Percentiles rank a stretch among this genome's conserved stretches.
These are phyloP conservation scores for Pythium monospermum DNA, from an alignment of 352 stramenopile species.

Conservation along the genomic window DNA sequence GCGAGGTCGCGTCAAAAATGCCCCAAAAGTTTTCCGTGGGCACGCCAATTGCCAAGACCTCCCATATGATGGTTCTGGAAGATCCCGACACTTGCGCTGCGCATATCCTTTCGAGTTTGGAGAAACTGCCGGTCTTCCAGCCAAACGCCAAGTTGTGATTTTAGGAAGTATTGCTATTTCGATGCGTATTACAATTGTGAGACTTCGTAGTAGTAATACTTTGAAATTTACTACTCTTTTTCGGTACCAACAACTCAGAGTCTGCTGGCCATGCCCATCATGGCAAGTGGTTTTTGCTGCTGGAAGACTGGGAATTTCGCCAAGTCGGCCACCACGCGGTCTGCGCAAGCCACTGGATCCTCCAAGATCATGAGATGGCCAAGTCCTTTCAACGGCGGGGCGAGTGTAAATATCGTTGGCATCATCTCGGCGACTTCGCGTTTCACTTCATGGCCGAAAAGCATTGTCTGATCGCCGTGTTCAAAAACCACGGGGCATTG, in stretches of 20 bases:
- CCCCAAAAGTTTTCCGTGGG: constrained; percentile 7
- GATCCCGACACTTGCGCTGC: constrained; percentile 23
- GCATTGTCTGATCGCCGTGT: constrained; percentile 31
- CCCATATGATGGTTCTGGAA: constrained; percentile 22
- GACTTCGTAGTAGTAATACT: too few species aligned
- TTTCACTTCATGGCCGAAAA: constrained; percentile 22
- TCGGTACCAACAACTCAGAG: too few species aligned
- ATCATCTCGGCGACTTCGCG: background rate
- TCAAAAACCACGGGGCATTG: constrained; percentile 23
- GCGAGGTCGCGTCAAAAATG: background rate
- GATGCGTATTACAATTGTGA: too few species aligned
- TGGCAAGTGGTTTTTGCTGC: too few species aligned
- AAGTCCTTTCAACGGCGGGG: constrained; percentile 4
- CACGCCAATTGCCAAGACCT: constrained; percentile 9
- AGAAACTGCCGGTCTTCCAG: constrained; percentile 10
- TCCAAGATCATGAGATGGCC: constrained; percentile 12
- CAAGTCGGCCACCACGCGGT: constrained; percentile 6
- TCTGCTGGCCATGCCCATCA: too few species aligned
- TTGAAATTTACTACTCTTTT: too few species aligned
- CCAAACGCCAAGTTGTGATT: background rate
- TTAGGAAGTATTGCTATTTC: too few species aligned
- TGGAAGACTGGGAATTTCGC: constrained; percentile 5
- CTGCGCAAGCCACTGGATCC: constrained; percentile 6
- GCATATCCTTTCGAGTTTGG: constrained; percentile 28
- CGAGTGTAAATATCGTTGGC: background rate